Base-by-base conservation (phyloP, 1,139 yeast genomes). In the Suhomyces kunorum region DNA sequence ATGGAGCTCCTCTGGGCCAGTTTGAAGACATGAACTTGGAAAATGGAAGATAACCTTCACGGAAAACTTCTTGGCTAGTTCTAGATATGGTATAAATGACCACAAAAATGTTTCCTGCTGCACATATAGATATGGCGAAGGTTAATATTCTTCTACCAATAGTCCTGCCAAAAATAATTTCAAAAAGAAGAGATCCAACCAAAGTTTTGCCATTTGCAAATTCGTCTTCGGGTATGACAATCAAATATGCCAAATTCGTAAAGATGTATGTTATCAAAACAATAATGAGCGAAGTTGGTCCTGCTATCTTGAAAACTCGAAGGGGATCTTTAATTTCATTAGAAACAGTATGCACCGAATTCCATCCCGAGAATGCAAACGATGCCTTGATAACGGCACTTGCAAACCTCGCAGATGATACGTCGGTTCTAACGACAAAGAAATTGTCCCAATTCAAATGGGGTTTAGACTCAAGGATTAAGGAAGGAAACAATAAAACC, bases 301-400 rank as follows among this genome's bases (percentile, higher is more conserved):
- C 87, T 1, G 86, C 83, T 27, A 80, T 72, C 50, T 66, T 77
- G 38, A 80, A 67, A 0, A 85, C 80, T 31, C 76, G 59, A 0
- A 68, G 64, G 0, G 86, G 87, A 48, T 81, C 76, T 42, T 74
- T 74, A 26, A 81, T 76, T 51, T 81, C 87, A 38, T 78, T 77
- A 1, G 83, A 68, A 11, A 79, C 83, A 0, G 81, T 71, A 52
- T 81, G 86, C 5, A 80, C 82, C 14, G 78, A 64, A 48, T 74
- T 79, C 87, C 87, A 81, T 3, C 87, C 87, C 3, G 78, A 68
- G 44, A 74, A 79, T 5, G 83, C 78, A 60, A 78, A 81, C 41
- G 78, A 68, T 2, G 83, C 81, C 51, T 77, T 78, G 14, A 80
- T 69, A 18, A 80, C 70, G 0, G 83, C 83, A 40, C 78, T 63